Conservation (phyloP, 2,329 filamentous ascomycete genomes). For the Neophaeococcomyces aloes region DNA sequence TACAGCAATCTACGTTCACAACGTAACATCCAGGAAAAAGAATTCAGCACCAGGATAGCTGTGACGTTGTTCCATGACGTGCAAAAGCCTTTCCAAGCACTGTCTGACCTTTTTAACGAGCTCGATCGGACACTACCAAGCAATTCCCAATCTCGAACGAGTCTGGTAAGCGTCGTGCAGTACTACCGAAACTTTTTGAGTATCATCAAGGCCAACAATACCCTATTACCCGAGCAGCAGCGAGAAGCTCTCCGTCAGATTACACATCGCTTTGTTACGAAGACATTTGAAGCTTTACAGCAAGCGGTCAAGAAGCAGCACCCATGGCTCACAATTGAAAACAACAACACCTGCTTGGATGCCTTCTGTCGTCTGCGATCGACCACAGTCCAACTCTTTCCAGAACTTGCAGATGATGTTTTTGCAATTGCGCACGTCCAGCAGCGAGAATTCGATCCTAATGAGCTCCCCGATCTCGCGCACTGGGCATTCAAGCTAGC, state of each 20-base stretch:
- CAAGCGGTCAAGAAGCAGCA: slow-evolving; percentile 33
- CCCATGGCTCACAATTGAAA: slow-evolving; percentile 33
- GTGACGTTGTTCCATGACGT: slow-evolving; percentile 64
- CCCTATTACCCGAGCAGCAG: neutral
- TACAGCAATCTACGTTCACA: neutral
- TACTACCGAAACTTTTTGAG: neutral
- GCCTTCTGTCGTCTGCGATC: slow-evolving; percentile 26
- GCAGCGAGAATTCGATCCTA: slow-evolving; percentile 14
- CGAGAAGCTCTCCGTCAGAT: neutral
- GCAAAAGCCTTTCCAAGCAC: slow-evolving; percentile 74
- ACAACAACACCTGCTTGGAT: slow-evolving; percentile 29
- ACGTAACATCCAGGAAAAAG: neutral
- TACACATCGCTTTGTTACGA: slow-evolving; percentile 9
- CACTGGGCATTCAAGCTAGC: slow-evolving; percentile 56
- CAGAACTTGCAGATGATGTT: slow-evolving; percentile 28
- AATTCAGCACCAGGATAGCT: neutral
- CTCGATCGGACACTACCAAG: slow-evolving; percentile 4
- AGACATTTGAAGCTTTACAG: slow-evolving; percentile 30
- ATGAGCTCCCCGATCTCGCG: slow-evolving; percentile 28
- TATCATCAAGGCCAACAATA: neutral
- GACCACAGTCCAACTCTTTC: slow-evolving; percentile 24
- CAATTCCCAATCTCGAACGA: neutral
- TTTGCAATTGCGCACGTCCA: slow-evolving; percentile 22
- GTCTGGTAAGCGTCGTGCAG: neutral
- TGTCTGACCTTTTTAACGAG: slow-evolving; percentile 36